phyloP scores from a whole-genome alignment of 192 early-diverging fungal genomes.

The Gaertneriomyces semiglobifer region DNA sequence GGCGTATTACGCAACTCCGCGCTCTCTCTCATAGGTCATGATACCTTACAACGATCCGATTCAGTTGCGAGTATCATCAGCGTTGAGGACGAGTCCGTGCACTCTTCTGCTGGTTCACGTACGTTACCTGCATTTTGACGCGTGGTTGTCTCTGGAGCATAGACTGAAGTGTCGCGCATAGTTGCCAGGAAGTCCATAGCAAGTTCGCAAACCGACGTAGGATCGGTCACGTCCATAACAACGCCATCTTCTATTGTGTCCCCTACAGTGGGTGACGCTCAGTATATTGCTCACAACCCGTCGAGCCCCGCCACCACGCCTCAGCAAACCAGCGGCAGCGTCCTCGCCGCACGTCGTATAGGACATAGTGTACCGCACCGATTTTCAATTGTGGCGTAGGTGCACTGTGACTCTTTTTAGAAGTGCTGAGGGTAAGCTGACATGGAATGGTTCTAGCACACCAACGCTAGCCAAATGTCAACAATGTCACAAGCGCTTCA shows the following conservation, averaged over 20 bases:
- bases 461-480: slow-evolving; percentile 25
- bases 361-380: slow-evolving; percentile 27
- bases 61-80: slow-evolving; percentile 8
- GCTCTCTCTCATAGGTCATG: background rate
- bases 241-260: too few species aligned
- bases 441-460: background rate
- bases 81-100: background rate
- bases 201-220: too few species aligned
- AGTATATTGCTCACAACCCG: too few species aligned
- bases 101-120: background rate
- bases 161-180: too few species aligned
- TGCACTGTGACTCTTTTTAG: background rate
- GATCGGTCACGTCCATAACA: too few species aligned
- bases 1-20: slow-evolving; percentile 5
- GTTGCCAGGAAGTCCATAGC: too few species aligned
- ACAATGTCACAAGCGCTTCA: slow-evolving; percentile 22
- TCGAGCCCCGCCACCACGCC: too few species aligned
- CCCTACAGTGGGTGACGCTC: too few species aligned
- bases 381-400: slow-evolving; percentile 22
- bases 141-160: background rate
- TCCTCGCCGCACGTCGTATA: slow-evolving; percentile 8
- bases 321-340: too few species aligned
- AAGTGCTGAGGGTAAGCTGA: background rate
- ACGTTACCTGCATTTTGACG: background rate
- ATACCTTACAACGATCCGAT: background rate